Evolutionary conservation across 106 monocot species (phyloP).

Genomic region (Allium sativum): DNA sequence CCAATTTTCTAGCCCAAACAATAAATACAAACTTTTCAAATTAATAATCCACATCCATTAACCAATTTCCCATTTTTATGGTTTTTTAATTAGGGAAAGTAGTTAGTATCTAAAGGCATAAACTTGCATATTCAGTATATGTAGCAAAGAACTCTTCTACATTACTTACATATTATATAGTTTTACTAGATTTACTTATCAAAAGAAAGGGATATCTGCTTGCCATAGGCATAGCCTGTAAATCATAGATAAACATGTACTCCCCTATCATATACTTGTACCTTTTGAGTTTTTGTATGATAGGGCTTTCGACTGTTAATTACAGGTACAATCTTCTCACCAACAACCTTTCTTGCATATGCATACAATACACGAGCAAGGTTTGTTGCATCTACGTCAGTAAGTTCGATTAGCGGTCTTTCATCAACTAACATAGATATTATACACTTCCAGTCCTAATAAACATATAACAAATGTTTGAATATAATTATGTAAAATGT

Average conservation of each 20-base stretch:
- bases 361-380: constrained; percentile 75
- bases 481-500: too few species aligned
- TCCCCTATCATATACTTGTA: constrained; percentile 2
- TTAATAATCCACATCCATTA: too few species aligned
- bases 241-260: not conserved
- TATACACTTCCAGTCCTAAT: constrained; percentile 96
- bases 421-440: constrained; percentile 90
- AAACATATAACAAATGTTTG: not conserved
- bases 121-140: too few species aligned
- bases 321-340: constrained; percentile 87
- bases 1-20: too few species aligned
- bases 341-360: constrained; percentile 78
- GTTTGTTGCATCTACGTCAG: constrained; percentile 89
- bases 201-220: not conserved
- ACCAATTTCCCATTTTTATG: too few species aligned
- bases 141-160: too few species aligned
- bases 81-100: too few species aligned
- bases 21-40: too few species aligned
- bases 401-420: constrained; percentile 55
- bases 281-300: constrained; percentile 83
- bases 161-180: too few species aligned
- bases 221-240: not conserved
- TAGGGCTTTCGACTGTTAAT: constrained; percentile 76
- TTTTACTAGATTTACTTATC: not conserved
- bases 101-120: too few species aligned